A percentile compares a stretch with the other conserved stretches of the same genome.
Evolutionary conservation across 257 asterid species (phyloP).

Genomic region (Solanum commersonii): DNA sequence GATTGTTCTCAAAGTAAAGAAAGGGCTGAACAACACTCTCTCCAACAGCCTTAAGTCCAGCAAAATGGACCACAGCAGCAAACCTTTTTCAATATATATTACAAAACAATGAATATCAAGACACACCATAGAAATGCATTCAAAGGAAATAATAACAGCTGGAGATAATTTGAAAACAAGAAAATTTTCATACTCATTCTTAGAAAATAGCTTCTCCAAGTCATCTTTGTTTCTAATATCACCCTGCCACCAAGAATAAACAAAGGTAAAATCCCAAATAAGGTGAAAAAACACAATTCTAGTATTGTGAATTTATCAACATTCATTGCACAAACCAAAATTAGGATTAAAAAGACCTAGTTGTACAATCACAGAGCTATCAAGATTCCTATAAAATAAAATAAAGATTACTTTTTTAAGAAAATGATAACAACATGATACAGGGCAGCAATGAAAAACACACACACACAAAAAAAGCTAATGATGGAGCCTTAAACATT

Average conservation of each 20-base stretch:
- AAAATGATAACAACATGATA: background rate
- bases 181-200: constrained; percentile 36
- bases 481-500: background rate
- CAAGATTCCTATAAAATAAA: background rate
- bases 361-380: background rate
- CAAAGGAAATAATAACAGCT: background rate
- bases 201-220: constrained; percentile 73
- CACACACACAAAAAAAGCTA: background rate
- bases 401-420: background rate
- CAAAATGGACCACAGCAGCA: constrained; percentile 91
- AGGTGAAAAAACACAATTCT: background rate
- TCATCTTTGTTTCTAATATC: constrained; percentile 81
- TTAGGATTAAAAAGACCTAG: background rate
- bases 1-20: constrained; percentile 80
- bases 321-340: background rate
- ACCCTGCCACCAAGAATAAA: constrained; percentile 50
- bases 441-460: background rate
- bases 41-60: constrained; percentile 96
- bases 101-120: background rate
- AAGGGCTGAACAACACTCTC: constrained; percentile 86
- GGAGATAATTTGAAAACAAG: background rate
- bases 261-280: background rate
- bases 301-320: background rate
- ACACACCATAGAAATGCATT: background rate
- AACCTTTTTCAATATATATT: constrained; percentile 26